Evolutionary conservation across 768 basidiomycete species (phyloP), one percentile per base, ranked within the genome.

Genomic region (Trametes cubensis): DNA sequence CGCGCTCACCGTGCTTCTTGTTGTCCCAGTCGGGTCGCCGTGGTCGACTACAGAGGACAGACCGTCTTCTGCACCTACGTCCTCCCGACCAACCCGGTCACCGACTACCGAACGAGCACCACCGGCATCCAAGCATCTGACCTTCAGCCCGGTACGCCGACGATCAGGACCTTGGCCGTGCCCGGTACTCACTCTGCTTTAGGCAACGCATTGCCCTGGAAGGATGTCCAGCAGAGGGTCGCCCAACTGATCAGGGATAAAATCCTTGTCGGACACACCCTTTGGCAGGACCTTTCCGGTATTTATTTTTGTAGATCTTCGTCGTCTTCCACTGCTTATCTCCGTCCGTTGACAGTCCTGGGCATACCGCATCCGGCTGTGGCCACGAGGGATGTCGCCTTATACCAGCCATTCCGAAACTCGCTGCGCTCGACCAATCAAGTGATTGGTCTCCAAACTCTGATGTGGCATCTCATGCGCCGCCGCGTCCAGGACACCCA

Each of bases 231-330:
- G 69, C 82, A 81, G 65, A 74, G 79, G 38, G 83, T 91, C 42
- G 86, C 88, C 1, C 82, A 80, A 56, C 73, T 87, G 62, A 83
- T 93, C 66, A 82, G 84, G 70, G 87, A 83, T 55, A 90, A 89
- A 72, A 78, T 89, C 41, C 73, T 92, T 50, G 83, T 94, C 26
- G 91, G 92, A 20, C 88, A 94, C 73, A 79, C 83, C 70, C 77
- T 92, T 17, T 94, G 90, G 90, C 83, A 87, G 64, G 91, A 93
- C 69, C 81, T 92, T 30, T 88, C 89, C 51, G 90, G 90, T 89
- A 73, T 70, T 4, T n/a, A 38, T 44, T 26, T 45, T 30, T 26
- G 3, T 26, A 26, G 51, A 25, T 55, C 21, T 46, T 34, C 14
- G 25, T 13, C 40, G 7, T 25, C 23, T 44, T 41, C 50, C 59